Percentiles rank a stretch among this genome's conserved stretches.
Conservation (phyloP, 371 early-diverging fungal species). For the Lichtheimia ornata region DNA sequence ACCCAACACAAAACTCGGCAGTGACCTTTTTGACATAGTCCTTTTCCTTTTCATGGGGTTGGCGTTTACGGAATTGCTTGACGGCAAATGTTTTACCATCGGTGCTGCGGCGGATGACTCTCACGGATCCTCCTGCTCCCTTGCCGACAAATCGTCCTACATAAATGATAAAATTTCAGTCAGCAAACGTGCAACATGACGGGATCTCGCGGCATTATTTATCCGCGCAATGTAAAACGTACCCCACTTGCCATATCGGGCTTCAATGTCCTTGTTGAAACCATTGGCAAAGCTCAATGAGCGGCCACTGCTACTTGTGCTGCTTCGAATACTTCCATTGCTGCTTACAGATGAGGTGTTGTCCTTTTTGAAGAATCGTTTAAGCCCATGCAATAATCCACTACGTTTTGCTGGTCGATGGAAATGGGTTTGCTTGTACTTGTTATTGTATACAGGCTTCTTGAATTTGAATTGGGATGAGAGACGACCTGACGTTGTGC, state of each 20-base stretch:
- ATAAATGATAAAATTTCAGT: slow-evolving; percentile 3
- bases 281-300: slow-evolving; percentile 43
- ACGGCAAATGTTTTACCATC: slow-evolving; percentile 68
- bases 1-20: slow-evolving; percentile 79
- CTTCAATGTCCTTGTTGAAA: slow-evolving; percentile 30
- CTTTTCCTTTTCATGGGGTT: slow-evolving; percentile 63
- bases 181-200: neutral
- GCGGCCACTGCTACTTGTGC: slow-evolving; percentile 12
- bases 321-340: neutral
- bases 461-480: slow-evolving; percentile 53
- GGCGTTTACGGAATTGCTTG: slow-evolving; percentile 76
- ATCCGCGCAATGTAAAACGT: slow-evolving; percentile 16
- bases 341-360: slow-evolving; percentile 10
- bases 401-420: slow-evolving; percentile 46
- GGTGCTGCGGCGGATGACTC: slow-evolving; percentile 56
- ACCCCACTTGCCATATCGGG: slow-evolving; percentile 51
- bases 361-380: slow-evolving; percentile 47
- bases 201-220: neutral
- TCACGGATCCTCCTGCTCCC: slow-evolving; percentile 77
- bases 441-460: slow-evolving; percentile 44
- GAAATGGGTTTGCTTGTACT: slow-evolving; percentile 47
- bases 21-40: slow-evolving; percentile 80
- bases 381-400: slow-evolving; percentile 54
- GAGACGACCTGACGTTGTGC: slow-evolving; percentile 17
- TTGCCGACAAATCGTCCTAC: slow-evolving; percentile 60